These are phyloP conservation scores for Hygrophoropsis aurantiaca DNA, from an alignment of 768 basidiomycete genomes.

Conservation along the genomic window DNA sequence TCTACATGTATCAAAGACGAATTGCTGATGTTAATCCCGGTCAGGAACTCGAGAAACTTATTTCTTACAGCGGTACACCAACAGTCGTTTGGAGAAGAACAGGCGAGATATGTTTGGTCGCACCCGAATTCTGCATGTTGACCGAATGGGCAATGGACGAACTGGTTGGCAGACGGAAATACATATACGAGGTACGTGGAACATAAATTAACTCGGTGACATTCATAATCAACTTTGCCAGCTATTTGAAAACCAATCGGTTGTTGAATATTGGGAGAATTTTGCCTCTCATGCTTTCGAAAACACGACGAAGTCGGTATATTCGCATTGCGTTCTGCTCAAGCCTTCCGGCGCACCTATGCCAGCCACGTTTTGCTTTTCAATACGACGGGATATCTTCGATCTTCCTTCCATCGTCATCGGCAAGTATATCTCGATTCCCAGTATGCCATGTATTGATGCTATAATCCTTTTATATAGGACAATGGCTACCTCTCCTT, in stretches of 20 bases:
- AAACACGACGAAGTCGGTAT: constrained; percentile 93
- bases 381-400: constrained; percentile 89
- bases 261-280: constrained; percentile 95
- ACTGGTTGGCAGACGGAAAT: constrained; percentile 58
- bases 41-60: constrained; percentile 95
- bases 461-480: constrained; percentile 34
- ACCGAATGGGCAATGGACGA: constrained; percentile 90
- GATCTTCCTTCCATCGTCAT: constrained; percentile 89
- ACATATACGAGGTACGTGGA: constrained; percentile 41
- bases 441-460: too few relatives aligned
- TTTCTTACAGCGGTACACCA: constrained; percentile 95
- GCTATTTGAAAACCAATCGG: constrained; percentile 95
- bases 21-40: constrained; percentile 6
- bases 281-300: constrained; percentile 98
- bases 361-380: constrained; percentile 93
- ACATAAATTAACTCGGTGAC: constrained; percentile 16
- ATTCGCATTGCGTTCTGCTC: constrained; percentile 86
- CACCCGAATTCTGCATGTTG: constrained; percentile 93
- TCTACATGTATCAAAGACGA: background rate
- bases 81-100: constrained; percentile 98
- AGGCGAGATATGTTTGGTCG: constrained; percentile 96
- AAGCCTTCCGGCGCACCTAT: constrained; percentile 84
- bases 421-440: constrained; percentile 44
- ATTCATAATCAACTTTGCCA: constrained; percentile 27
- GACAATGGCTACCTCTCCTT: constrained; percentile 86